Evolutionary conservation across 2,329 filamentous ascomycete genomes (phyloP), one percentile per base, ranked within the genome.

Genomic region (Orbilia javanica): DNA sequence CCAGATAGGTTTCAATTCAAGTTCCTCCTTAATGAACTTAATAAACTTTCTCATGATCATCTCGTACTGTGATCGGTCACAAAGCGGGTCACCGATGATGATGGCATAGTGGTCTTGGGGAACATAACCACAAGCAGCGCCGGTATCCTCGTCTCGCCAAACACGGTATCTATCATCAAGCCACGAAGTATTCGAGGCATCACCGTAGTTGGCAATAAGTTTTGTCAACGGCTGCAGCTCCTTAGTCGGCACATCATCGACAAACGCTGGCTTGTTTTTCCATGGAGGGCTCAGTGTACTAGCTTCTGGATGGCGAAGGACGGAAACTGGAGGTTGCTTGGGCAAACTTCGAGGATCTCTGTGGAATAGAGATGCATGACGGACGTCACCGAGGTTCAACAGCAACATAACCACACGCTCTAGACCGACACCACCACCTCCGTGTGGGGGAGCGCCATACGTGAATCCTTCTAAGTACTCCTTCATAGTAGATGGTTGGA

Each of bases 141-240:
- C 94, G 1, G 92, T 95, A 36, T 86, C 84, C 22, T 88, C 85
- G 82, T 97, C 93, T 31, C 94, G 90, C 93, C 93, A 97, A 73
- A 97, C 90, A 82, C 93, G 88, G 83, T 94, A 97, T 5, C 93
- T 90, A 5, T 94, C 92, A 83, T 97, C 94, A 6, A 96, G 88
- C 93, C 94, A 97, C 0, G 93, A 96, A 0, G 94, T 97, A 82
- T 97, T 96, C 60, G 93, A 94, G 1, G 94, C 93, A 84, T 97
- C 94, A 79, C 94, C 94, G 81, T 97, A 97, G 84, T 97, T 97
- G 82, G 93, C 93, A 83, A 97, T 94, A 48, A 97, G 90, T 83
- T 97, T 92, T 83, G 94, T 93, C 4, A 97, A 83, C 0, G 93
- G 88, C 64, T 94, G 94, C 67, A 92, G 86, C 62, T 90, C 87